These are phyloP conservation scores for Pseudogymnoascus sp. DNA, from an alignment of 2,329 filamentous ascomycete species.

Conservation along the genomic window DNA sequence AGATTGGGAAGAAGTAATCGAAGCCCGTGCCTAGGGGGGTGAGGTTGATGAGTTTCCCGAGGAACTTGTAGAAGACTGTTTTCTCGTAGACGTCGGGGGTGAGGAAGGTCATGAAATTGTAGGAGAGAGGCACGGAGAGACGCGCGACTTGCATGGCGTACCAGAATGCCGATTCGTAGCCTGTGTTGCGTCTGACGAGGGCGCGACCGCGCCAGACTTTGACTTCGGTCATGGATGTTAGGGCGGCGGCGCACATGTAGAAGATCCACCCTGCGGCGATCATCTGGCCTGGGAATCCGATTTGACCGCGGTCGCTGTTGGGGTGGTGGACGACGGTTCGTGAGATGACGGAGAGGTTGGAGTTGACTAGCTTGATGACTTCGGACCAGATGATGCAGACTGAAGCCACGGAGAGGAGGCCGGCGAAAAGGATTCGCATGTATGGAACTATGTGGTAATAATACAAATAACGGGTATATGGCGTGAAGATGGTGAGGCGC, in stretches of 20 bases:
- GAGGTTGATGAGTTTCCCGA: conserved; percentile 74
- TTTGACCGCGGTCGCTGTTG: conserved; percentile 59
- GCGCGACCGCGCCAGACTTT: conserved; percentile 97
- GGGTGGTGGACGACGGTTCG: conserved; percentile 49
- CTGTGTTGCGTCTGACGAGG: conserved; percentile 81
- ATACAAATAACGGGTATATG: conserved; percentile 71
- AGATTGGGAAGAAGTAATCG: conserved; percentile 78
- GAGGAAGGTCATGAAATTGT: conserved; percentile 93
- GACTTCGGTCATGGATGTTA: conserved; percentile 81
- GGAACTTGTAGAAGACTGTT: conserved; percentile 80
- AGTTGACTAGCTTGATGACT: conserved; percentile 72
- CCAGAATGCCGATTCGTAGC: conserved; percentile 90
- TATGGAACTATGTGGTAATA: conserved; percentile 67
- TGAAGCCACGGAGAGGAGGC: conserved; percentile 64
- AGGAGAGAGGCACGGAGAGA: conserved; percentile 83
- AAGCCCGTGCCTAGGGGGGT: conserved; percentile 78
- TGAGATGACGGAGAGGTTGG: conserved; percentile 62
- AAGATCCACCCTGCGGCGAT: conserved; percentile 82
- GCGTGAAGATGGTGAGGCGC: conserved; percentile 57
- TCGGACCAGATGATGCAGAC: conserved; percentile 88
- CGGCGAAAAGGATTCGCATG: conserved; percentile 54
- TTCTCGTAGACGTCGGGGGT: conserved; percentile 61
- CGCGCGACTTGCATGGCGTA: conserved; percentile 89
- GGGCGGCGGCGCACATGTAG: conserved; percentile 90
- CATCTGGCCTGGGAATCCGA: conserved; percentile 79